These are phyloP conservation scores for Candida sanyaensis DNA, from an alignment of 1,139 yeast genomes.

Conservation along the genomic window DNA sequence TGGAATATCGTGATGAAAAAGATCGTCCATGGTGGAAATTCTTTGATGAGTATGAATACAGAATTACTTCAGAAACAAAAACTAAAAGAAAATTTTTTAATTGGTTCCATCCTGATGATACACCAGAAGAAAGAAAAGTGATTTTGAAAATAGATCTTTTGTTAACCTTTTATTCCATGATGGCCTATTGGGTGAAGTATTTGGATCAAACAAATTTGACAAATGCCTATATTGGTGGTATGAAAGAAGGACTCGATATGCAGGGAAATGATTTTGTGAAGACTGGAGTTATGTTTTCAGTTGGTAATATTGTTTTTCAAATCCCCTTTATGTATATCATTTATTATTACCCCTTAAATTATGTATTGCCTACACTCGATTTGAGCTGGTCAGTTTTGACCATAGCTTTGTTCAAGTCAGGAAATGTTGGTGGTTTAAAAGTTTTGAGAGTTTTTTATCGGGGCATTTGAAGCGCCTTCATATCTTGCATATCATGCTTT, in stretches of 20 bases:
- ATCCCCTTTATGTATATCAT: slow-evolving; percentile 48
- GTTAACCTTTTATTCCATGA: slow-evolving; percentile 58
- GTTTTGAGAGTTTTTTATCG: slow-evolving; percentile 62
- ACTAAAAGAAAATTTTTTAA: slow-evolving; percentile 54
- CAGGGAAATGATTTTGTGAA: slow-evolving; percentile 66
- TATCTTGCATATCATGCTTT: slow-evolving; percentile 62
- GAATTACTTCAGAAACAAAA: slow-evolving; percentile 39
- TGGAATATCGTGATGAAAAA: slow-evolving; percentile 63
- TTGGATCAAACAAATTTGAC: slow-evolving; percentile 62
- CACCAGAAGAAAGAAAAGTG: slow-evolving; percentile 56
- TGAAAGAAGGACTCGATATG: slow-evolving; percentile 60
- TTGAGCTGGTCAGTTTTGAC: no score
- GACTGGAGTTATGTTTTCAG: slow-evolving; percentile 58
- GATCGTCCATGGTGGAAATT: slow-evolving; percentile 64
- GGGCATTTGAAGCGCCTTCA: slow-evolving; percentile 62
- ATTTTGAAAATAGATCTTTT: slow-evolving; percentile 63
- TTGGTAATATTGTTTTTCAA: slow-evolving; percentile 62
- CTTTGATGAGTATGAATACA: slow-evolving; percentile 63
- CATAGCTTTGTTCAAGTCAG: no score
- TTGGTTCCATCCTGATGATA: slow-evolving; percentile 62
- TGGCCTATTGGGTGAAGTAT: slow-evolving; percentile 72
- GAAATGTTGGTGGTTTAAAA: slow-evolving; percentile 48
- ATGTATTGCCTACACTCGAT: slow-evolving; percentile 59
- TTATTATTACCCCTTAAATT: slow-evolving; percentile 53
- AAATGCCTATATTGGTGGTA: slow-evolving; percentile 70